Conservation (phyloP, 2,329 filamentous ascomycete species). For the Sporothrix humicola region DNA sequence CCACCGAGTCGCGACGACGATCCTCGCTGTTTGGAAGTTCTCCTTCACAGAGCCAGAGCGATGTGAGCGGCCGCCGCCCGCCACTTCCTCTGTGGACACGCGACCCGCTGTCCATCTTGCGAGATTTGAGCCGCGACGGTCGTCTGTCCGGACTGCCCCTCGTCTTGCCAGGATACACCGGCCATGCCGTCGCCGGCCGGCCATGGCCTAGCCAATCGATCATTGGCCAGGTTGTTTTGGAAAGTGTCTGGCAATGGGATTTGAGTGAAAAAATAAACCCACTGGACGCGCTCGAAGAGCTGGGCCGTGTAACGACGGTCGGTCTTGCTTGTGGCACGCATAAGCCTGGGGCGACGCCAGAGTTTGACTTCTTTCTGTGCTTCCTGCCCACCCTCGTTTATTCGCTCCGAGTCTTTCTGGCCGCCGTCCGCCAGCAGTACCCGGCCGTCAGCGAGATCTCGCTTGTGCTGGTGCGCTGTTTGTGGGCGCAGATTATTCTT, state of each 20-base stretch:
- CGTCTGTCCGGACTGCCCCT: slow-evolving; percentile 10
- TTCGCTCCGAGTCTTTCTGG: slow-evolving; percentile 18
- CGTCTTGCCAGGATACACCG: slow-evolving; percentile 8
- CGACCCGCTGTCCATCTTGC: slow-evolving; percentile 12
- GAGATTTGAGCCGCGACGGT: neutral
- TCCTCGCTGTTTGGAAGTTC: neutral
- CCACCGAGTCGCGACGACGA: neutral
- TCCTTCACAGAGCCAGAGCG: too few relatives aligned
- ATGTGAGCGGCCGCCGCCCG: neutral
- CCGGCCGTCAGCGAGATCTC: slow-evolving; percentile 11
- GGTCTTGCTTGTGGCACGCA: slow-evolving; percentile 22
- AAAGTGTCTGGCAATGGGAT: slow-evolving; percentile 20
- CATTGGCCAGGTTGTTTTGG: neutral
- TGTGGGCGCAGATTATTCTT: slow-evolving; percentile 25
- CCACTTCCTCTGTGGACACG: neutral
- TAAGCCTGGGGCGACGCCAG: neutral
- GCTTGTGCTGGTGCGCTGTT: slow-evolving; percentile 22
- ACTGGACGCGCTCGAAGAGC: slow-evolving; percentile 18
- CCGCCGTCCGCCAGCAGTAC: neutral
- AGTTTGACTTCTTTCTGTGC: slow-evolving; percentile 30
- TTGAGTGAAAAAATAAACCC: slow-evolving; percentile 8
- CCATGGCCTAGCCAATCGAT: neutral
- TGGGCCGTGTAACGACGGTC: slow-evolving; percentile 19
- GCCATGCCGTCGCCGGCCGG: neutral
- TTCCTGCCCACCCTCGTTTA: slow-evolving; percentile 26